These are phyloP conservation scores for Leucosporidium yakuticum DNA, from an alignment of 768 basidiomycete species.

Conservation along the genomic window DNA sequence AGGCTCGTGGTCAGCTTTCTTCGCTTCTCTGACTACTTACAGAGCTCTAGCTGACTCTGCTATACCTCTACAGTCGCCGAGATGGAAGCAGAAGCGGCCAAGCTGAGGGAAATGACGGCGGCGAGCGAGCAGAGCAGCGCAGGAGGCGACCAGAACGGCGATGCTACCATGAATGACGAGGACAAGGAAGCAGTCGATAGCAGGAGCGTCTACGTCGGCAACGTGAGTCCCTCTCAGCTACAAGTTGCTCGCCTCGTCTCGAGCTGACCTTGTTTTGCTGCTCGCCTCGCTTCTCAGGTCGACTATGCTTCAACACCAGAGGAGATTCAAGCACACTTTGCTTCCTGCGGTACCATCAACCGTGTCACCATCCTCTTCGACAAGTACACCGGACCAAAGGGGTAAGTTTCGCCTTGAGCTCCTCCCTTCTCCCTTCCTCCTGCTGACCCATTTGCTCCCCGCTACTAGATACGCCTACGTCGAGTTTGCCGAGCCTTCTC, in stretches of 20 bases:
- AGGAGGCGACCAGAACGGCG: constrained; percentile 45
- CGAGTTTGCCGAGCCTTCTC: constrained; percentile 89
- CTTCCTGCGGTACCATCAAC: constrained; percentile 96
- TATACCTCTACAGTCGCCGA: constrained; percentile 56
- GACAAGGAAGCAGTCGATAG: constrained; percentile 72
- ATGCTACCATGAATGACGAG: constrained; percentile 74
- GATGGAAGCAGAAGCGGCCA: constrained; percentile 86
- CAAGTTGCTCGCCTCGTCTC: not conserved
- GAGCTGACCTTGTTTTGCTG: not conserved
- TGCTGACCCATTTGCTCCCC: not conserved
- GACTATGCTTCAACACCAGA: constrained; percentile 96
- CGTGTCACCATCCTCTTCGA: constrained; percentile 98
- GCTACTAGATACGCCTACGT: constrained; percentile 84
- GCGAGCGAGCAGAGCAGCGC: constrained; percentile 24
- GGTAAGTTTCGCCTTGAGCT: constrained; percentile 52
- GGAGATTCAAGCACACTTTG: constrained; percentile 95
- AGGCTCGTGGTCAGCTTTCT: constrained; percentile 53
- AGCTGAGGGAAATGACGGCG: constrained; percentile 77
- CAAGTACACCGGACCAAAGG: constrained; percentile 99
- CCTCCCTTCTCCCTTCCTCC: constrained; percentile 19
- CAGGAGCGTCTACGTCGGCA: constrained; percentile 90
- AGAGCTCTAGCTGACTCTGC: no score
- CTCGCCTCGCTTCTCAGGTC: constrained; percentile 55
- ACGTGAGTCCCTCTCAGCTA: constrained; percentile 56
- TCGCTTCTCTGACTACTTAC: no score